Conservation (phyloP, 805 yeast genomes). For the Schwanniomyces vanrijiae region DNA sequence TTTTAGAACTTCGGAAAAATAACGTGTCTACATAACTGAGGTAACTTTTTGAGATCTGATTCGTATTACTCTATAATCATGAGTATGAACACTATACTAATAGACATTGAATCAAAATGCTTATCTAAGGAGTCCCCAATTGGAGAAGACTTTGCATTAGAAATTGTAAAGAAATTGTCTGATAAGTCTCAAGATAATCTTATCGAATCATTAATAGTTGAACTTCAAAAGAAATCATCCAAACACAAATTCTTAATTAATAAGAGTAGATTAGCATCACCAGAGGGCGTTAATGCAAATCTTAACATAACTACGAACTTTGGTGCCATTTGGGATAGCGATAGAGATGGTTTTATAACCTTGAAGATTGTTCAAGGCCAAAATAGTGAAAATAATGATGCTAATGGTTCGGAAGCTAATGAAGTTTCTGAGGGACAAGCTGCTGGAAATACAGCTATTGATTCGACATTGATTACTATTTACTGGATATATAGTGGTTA, state of each 20-base stretch:
- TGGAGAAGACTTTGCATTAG: slow-evolving; percentile 12
- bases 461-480: slow-evolving; percentile 8
- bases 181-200: slow-evolving; percentile 16
- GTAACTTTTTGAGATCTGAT: neutral
- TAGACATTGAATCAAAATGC: neutral
- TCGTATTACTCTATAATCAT: neutral
- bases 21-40: neutral
- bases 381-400: slow-evolving; percentile 5
- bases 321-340: slow-evolving; percentile 58
- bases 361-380: slow-evolving; percentile 23
- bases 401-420: neutral
- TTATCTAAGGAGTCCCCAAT: slow-evolving; percentile 20
- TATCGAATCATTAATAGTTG: slow-evolving; percentile 29
- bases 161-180: slow-evolving; percentile 8
- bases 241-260: slow-evolving; percentile 57
- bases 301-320: slow-evolving; percentile 33
- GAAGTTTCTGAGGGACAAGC: neutral
- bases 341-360: slow-evolving; percentile 53
- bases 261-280: slow-evolving; percentile 31
- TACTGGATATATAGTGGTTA: slow-evolving; percentile 18
- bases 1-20: neutral
- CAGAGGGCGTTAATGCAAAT: slow-evolving; percentile 17
- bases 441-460: neutral
- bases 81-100: neutral
- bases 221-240: slow-evolving; percentile 46